These are phyloP conservation scores for Cyclotella baltica DNA, from an alignment of 108 stramenopile genomes.

Conservation along the genomic window DNA sequence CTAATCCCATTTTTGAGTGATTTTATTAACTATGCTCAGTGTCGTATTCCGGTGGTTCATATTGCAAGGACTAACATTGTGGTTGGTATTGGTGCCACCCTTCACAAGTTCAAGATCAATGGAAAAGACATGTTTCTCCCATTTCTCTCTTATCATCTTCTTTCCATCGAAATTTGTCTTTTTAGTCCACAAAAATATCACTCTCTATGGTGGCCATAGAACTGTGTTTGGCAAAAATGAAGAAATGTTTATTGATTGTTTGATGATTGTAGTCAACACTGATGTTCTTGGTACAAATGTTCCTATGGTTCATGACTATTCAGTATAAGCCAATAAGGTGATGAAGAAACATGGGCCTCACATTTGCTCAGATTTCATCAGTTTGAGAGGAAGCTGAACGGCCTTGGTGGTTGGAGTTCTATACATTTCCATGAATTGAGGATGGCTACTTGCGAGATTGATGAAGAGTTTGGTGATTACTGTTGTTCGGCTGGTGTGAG, in stretches of 20 bases:
- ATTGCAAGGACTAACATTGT: constrained; percentile 5
- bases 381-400: background rate
- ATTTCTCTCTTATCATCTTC: constrained; percentile 14
- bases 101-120: constrained; percentile 2
- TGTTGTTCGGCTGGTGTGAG: background rate
- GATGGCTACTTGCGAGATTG: background rate
- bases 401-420: background rate
- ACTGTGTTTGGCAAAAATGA: background rate
- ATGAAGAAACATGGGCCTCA: background rate
- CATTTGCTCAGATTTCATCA: background rate
- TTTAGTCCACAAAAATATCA: constrained; percentile 29
- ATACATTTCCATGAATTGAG: background rate
- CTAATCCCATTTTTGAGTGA: constrained; percentile 15
- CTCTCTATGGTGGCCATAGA: background rate
- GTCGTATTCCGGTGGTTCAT: background rate
- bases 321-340: background rate
- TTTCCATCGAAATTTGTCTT: background rate
- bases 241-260: background rate
- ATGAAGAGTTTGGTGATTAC: background rate
- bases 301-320: background rate
- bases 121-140: constrained; percentile 3
- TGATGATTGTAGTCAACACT: background rate
- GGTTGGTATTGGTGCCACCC: constrained; percentile 19
- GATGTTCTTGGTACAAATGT: background rate
- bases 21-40: constrained; percentile 22